These are phyloP conservation scores for Sherardia arvensis DNA, from an alignment of 257 asterid species.

Conservation along the genomic window DNA sequence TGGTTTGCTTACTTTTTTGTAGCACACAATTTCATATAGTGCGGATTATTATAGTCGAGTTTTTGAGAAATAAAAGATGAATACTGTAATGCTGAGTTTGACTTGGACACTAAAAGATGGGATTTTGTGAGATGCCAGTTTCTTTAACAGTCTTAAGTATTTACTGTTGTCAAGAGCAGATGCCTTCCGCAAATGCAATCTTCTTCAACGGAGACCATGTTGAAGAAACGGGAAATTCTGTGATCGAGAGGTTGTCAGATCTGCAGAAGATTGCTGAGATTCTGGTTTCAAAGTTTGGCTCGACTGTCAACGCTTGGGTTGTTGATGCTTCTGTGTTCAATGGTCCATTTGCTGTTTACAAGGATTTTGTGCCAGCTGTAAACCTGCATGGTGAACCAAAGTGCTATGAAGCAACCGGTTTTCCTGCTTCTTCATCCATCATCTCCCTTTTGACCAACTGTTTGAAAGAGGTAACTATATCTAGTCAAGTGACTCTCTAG, in stretches of 20 bases:
- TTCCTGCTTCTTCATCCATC: slow-evolving; percentile 75
- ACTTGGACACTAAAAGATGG: neutral
- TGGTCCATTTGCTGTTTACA: slow-evolving; percentile 84
- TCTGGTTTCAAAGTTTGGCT: slow-evolving; percentile 75
- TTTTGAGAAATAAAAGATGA: neutral
- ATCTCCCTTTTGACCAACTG: slow-evolving; percentile 58
- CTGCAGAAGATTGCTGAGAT: slow-evolving; percentile 59
- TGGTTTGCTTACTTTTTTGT: neutral
- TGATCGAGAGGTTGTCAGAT: slow-evolving; percentile 82
- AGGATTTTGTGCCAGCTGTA: slow-evolving; percentile 73
- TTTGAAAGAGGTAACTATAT: slow-evolving; percentile 51
- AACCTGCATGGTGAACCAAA: slow-evolving; percentile 75
- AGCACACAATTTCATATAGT: neutral
- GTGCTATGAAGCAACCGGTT: slow-evolving; percentile 62
- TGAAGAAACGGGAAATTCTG: slow-evolving; percentile 66
- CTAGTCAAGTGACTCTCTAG: neutral
- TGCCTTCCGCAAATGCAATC: slow-evolving; percentile 80
- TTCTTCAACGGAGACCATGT: slow-evolving; percentile 83
- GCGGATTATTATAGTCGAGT: neutral
- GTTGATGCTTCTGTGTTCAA: slow-evolving; percentile 70
- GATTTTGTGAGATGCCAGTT: neutral
- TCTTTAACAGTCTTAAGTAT: neutral
- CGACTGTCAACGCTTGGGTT: slow-evolving; percentile 77
- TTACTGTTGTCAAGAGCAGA: slow-evolving; percentile 32
- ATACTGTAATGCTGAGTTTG: neutral